These are phyloP conservation scores for Alloteropsis semialata DNA, from an alignment of 176 grass and related monocot species.

Conservation along the genomic window DNA sequence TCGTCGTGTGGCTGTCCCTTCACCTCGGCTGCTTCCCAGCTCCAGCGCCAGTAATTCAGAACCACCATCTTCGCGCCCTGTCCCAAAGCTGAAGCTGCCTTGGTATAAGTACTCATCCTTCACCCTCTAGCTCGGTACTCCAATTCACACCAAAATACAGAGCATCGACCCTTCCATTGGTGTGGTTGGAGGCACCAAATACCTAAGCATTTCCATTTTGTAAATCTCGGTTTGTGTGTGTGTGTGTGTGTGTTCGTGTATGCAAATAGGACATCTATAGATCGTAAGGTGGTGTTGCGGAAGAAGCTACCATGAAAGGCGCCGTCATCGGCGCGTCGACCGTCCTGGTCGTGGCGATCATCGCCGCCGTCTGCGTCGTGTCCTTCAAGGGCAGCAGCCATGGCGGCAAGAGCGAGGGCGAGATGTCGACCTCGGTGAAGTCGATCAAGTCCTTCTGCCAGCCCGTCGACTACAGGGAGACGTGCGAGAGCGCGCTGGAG, in stretches of 20 bases:
- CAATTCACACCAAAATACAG: conserved; percentile 30
- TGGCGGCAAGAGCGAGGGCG: neutral
- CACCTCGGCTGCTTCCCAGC: conserved; percentile 2
- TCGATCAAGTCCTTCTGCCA: conserved; percentile 61
- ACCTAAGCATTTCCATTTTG: neutral
- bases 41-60: conserved; percentile 21
- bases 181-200: neutral
- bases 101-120: conserved; percentile 11
- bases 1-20: conserved; percentile 21
- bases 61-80: conserved; percentile 2
- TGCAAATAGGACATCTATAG: neutral
- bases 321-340: conserved; percentile 44
- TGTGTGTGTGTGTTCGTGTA: neutral
- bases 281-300: neutral
- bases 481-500: conserved; percentile 59
- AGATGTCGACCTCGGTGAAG: conserved; percentile 55
- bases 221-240: no score
- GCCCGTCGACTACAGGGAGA: conserved; percentile 60
- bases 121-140: neutral
- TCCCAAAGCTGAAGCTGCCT: neutral
- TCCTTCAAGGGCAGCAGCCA: conserved; percentile 14
- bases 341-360: conserved; percentile 63
- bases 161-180: neutral
- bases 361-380: conserved; percentile 58
- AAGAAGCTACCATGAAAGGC: conserved; percentile 27